These are phyloP conservation scores for Thermochaetoides dissita DNA, from an alignment of 2,329 filamentous ascomycete species.

Conservation along the genomic window DNA sequence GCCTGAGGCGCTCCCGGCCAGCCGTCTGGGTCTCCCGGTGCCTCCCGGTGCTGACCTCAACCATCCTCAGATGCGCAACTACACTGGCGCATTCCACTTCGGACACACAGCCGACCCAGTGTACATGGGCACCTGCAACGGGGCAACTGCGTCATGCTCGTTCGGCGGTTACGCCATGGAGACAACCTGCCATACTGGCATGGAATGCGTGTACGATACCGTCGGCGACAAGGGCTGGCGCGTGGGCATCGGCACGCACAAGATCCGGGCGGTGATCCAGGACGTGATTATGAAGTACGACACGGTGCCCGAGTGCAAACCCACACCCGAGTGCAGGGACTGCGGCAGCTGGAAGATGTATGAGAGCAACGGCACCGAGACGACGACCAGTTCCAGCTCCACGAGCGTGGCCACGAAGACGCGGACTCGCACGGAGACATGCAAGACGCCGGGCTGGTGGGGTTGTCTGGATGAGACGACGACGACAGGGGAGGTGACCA, in stretches of 20 bases:
- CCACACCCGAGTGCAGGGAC: conserved; percentile 70
- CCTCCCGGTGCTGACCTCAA: conserved; percentile 65
- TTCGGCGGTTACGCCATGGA: conserved; percentile 90
- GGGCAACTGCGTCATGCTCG: conserved; percentile 75
- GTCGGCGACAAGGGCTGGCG: conserved; percentile 86
- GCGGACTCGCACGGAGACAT: conserved; percentile 65
- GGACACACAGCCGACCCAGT: conserved; percentile 93
- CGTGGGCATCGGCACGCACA: conserved; percentile 80
- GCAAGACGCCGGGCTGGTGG: conserved; percentile 88
- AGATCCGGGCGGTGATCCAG: conserved; percentile 74
- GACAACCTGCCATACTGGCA: conserved; percentile 78
- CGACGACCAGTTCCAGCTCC: conserved; percentile 48
- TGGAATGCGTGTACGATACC: conserved; percentile 82
- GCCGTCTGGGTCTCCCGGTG: conserved; percentile 68
- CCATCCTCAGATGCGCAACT: conserved; percentile 53
- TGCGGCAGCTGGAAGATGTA: conserved; percentile 92
- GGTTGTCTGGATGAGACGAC: conserved; percentile 59
- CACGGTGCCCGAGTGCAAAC: conserved; percentile 59
- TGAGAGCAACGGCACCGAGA: conserved; percentile 76
- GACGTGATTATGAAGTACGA: conserved; percentile 80
- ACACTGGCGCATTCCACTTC: conserved; percentile 76
- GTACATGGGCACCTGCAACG: conserved; percentile 87
- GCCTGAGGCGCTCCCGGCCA: conserved; percentile 76
- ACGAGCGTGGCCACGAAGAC: conserved; percentile 43
- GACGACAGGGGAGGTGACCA: conserved; percentile 27